These are phyloP conservation scores for Rauvolfia tetraphylla DNA, from an alignment of 257 asterid species.

Conservation along the genomic window DNA sequence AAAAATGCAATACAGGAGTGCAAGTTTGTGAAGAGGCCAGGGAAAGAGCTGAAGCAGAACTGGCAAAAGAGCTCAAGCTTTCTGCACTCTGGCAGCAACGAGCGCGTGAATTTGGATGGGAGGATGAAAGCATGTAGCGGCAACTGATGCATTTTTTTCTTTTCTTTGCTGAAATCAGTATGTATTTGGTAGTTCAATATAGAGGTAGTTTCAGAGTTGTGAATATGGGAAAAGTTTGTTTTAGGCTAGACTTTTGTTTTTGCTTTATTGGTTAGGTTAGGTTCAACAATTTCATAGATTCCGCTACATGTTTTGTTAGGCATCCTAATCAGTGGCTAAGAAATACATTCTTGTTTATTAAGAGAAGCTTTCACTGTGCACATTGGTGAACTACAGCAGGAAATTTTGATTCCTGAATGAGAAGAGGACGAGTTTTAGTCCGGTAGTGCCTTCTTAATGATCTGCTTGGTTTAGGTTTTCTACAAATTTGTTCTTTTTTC, in stretches of 20 bases:
- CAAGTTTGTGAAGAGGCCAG: conserved; percentile 36
- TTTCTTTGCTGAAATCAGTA: not conserved
- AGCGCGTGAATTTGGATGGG: conserved; percentile 35
- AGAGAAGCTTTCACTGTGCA: not conserved
- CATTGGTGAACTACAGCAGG: not conserved
- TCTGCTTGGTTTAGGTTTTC: no score
- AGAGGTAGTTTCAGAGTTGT: no score
- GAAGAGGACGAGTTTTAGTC: no score
- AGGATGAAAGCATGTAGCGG: conserved; percentile 16
- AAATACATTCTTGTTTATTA: not conserved
- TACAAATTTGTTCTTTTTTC: no score
- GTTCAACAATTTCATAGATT: not conserved
- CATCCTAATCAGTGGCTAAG: not conserved
- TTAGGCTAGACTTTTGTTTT: no score
- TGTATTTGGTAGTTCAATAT: not conserved
- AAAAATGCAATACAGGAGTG: conserved; percentile 29
- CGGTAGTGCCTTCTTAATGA: no score
- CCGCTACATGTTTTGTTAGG: not conserved
- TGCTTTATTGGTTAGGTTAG: not conserved
- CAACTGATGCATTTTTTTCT: not conserved
- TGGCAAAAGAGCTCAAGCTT: conserved; percentile 35
- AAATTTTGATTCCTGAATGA: not conserved
- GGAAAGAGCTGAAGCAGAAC: conserved; percentile 32
- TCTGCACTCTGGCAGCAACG: conserved; percentile 35
- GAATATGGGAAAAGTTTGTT: no score